Conservation (phyloP, 345 rosid species). For the Populus deltoides region DNA sequence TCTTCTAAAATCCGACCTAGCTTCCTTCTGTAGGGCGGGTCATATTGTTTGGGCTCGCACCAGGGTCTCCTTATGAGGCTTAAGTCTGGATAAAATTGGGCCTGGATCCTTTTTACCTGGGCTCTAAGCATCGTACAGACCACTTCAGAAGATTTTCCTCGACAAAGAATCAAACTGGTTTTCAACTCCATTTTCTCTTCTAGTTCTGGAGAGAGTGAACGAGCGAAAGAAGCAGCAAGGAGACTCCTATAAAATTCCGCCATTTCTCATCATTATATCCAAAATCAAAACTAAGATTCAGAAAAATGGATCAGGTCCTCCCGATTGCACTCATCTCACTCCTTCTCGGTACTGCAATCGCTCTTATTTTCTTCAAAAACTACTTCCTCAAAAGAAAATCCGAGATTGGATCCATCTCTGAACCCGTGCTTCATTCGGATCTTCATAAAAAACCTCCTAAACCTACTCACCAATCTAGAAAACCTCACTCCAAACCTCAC, state of each 20-base stretch:
- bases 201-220: neutral
- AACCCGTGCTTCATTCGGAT: conserved; percentile 55
- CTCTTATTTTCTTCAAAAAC: conserved; percentile 65
- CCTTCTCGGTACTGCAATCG: conserved; percentile 62
- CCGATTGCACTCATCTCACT: conserved; percentile 49
- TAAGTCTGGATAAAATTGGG: neutral
- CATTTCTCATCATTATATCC: neutral
- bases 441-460: conserved; percentile 53
- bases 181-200: neutral
- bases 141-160: neutral
- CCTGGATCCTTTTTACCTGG: neutral
- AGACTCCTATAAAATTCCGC: neutral
- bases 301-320: conserved; percentile 60
- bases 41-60: neutral
- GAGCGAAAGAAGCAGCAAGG: neutral
- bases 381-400: conserved; percentile 75
- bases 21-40: no score
- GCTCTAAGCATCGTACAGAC: neutral
- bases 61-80: neutral
- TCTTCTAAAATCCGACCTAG: no score
- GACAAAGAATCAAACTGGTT: neutral
- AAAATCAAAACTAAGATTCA: neutral
- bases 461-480: conserved; percentile 50
- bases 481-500: conserved; percentile 59
- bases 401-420: conserved; percentile 66